phyloP scores from a whole-genome alignment of 225 moss, liverwort and hornwort species.

The Lunularia cruciata region DNA sequence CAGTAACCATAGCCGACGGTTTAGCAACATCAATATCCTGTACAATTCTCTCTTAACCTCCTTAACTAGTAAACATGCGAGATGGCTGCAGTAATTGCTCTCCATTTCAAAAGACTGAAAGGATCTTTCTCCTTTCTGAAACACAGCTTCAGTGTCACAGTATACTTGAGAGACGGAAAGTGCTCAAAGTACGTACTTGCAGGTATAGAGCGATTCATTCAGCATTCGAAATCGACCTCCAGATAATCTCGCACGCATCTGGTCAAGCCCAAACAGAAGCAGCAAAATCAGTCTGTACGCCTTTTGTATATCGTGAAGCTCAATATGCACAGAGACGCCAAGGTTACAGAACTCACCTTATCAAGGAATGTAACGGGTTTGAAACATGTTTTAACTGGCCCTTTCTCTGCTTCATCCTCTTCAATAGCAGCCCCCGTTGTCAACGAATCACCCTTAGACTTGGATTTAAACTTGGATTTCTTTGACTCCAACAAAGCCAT shows the following conservation, averaged over 20 bases:
- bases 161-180: too few species aligned
- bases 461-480: not conserved
- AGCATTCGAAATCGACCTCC: conserved; percentile 97
- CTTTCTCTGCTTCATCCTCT: not conserved
- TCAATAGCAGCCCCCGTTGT: not conserved
- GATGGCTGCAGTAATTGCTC: too few species aligned
- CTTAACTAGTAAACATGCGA: too few species aligned
- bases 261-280: conserved; percentile 14
- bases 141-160: too few species aligned
- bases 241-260: conserved; percentile 79
- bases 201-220: conserved; percentile 87
- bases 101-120: too few species aligned
- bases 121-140: too few species aligned
- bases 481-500: not conserved
- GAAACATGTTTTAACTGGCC: not conserved
- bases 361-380: conserved; percentile 27
- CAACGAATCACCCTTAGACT: not conserved
- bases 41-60: too few species aligned
- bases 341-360: conserved; percentile 19
- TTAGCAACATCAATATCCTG: too few species aligned
- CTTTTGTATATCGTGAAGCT: too few species aligned
- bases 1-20: too few species aligned
- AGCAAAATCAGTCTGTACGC: too few species aligned
- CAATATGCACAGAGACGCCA: not conserved
- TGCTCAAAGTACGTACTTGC: conserved; percentile 45